Evolutionary conservation across 2,329 filamentous ascomycete species (phyloP), one percentile per base, ranked within the genome.

Genomic region (Aspergillus fijiensis): DNA sequence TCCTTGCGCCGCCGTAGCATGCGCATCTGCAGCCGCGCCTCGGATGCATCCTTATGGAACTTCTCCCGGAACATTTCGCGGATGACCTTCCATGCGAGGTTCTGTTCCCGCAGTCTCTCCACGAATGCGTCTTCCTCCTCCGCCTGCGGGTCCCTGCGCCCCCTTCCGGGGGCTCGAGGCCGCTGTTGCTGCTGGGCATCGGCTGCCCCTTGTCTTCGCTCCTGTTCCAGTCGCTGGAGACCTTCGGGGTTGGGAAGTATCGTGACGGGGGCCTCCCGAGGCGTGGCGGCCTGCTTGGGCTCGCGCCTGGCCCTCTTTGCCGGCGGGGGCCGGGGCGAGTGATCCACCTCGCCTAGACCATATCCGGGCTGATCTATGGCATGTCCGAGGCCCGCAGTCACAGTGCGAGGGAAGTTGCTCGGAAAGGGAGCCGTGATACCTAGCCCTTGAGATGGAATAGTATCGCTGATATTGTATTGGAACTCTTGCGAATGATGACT

Each of bases 1-100:
- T 74, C 69, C 56, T 75, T 74, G 49, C 74, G 72, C 49, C 75
- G 65, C 45, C 77, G 76, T 39, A 71, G 64, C 60, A 77, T 70
- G 33, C 77, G 73, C 77, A 79, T 79, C 65, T 79, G 77, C 60
- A 79, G 67, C 33, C 76, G 69, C 5, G 77, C 75, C 60, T 77
- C 72, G 23, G 73, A 70, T 6, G 72, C 73, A 63, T 77, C 73
- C 58, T 74, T 76, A 21, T 74, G 64, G 63, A 76, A 79, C 21
- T 60, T 67, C 49, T 73, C 69, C 9, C 69, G 70, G 56, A 76
- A 77, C 64, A 69, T 71, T 51, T 73, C 69, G 3, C 75, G 71
- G 33, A 79, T 69, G 10, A 71, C 65, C 57, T 71, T 78, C 77
- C 77, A 79, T 11, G 77, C 67, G 3, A 72, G 51, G 50, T 73